phyloP scores from a whole-genome alignment of 306 rosid genomes.

The Aeschynomene evenia region DNA sequence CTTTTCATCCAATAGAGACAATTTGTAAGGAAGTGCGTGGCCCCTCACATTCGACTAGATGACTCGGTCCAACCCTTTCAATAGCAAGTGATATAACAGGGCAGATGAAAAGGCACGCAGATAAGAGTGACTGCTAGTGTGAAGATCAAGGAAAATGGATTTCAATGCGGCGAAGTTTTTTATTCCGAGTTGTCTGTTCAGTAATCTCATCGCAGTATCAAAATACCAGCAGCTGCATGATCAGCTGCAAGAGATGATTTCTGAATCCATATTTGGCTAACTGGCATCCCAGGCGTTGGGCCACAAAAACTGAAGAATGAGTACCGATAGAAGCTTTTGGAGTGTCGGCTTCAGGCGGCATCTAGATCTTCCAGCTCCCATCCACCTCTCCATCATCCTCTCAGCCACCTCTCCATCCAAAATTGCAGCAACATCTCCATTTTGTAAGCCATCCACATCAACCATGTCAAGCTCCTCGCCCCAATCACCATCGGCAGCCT shows the following conservation, averaged over 20 bases:
- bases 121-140: slow-evolving; percentile 72
- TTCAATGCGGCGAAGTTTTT: slow-evolving; percentile 73
- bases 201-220: slow-evolving; percentile 88
- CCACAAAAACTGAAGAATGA: slow-evolving; percentile 59
- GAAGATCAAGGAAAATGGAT: slow-evolving; percentile 78
- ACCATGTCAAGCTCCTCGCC: slow-evolving; percentile 74
- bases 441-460: slow-evolving; percentile 62
- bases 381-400: slow-evolving; percentile 79
- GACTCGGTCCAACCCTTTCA: slow-evolving; percentile 91
- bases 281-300: slow-evolving; percentile 92
- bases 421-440: slow-evolving; percentile 62
- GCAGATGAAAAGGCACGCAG: slow-evolving; percentile 76
- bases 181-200: slow-evolving; percentile 86
- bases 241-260: slow-evolving; percentile 93
- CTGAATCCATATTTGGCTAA: slow-evolving; percentile 88
- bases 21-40: slow-evolving; percentile 74
- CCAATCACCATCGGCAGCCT: slow-evolving; percentile 75
- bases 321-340: slow-evolving; percentile 62
- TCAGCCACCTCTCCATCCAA: slow-evolving; percentile 62
- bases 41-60: slow-evolving; percentile 70
- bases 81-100: slow-evolving; percentile 75
- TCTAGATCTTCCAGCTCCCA: slow-evolving; percentile 94
- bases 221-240: slow-evolving; percentile 93
- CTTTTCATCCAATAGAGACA: slow-evolving; percentile 82
- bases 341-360: slow-evolving; percentile 81